These are phyloP conservation scores for Chlamydomonas sp. DNA, from an alignment of 139 green algal species.

Conservation along the genomic window DNA sequence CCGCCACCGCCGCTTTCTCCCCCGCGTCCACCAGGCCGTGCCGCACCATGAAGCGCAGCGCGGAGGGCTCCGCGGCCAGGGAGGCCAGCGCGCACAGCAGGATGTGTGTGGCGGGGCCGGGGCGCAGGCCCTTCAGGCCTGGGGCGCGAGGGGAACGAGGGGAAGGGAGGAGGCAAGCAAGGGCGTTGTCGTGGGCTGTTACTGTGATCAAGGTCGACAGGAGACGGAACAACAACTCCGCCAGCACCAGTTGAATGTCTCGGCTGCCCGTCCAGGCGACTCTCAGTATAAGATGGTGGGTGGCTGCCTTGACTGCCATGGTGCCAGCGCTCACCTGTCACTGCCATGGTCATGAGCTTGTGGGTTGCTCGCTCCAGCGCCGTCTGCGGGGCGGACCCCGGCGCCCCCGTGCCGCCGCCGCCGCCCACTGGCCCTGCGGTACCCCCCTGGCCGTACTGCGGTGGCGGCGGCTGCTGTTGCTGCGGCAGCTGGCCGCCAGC, in stretches of 20 bases:
- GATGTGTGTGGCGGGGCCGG: slow-evolving; percentile 26
- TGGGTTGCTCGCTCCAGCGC: slow-evolving; percentile 8
- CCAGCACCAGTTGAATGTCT: background rate
- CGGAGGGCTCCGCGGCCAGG: slow-evolving; percentile 1
- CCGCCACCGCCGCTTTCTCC: background rate
- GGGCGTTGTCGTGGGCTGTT: background rate
- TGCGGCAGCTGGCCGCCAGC: background rate
- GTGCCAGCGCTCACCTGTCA: background rate
- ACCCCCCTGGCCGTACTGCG: background rate
- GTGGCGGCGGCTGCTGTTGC: background rate
- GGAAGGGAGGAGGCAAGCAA: background rate
- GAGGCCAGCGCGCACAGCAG: slow-evolving; percentile 13
- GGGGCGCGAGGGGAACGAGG: background rate
- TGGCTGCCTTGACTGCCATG: background rate
- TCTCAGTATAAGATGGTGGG: background rate
- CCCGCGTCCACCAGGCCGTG: slow-evolving; percentile 21
- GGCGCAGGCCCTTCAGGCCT: slow-evolving; percentile 13
- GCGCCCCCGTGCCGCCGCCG: background rate
- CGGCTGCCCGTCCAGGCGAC: background rate
- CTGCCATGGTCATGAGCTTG: slow-evolving; percentile 5
- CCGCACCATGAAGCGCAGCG: slow-evolving; percentile 21
- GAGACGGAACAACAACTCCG: background rate
- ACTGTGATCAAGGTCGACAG: background rate
- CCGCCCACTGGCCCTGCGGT: background rate
- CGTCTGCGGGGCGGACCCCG: background rate